phyloP scores from a whole-genome alignment of 495 filamentous ascomycete species.

The Aspergillus panamensis region DNA sequence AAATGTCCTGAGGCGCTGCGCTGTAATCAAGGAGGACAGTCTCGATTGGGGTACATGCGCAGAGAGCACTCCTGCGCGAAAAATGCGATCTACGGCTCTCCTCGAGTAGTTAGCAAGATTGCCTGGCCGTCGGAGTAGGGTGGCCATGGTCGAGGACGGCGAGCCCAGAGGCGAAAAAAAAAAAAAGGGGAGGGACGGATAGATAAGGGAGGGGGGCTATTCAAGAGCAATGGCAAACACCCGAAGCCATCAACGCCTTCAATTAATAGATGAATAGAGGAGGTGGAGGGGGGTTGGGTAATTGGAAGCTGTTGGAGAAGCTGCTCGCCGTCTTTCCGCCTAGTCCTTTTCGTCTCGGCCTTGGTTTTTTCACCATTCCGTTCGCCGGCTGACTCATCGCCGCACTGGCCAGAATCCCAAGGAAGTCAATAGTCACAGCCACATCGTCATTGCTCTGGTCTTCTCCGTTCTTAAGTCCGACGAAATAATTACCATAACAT shows the following conservation, averaged over 20 bases:
- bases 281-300: background rate
- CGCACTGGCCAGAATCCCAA: constrained; percentile 20
- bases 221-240: constrained; percentile 21
- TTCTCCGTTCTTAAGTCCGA: constrained; percentile 2
- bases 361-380: constrained; percentile 29
- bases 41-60: constrained; percentile 35
- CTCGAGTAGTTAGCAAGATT: constrained; percentile 60
- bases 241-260: constrained; percentile 31
- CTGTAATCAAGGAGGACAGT: constrained; percentile 44
- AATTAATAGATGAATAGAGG: background rate
- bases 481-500: too few relatives aligned
- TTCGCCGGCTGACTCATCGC: constrained; percentile 27
- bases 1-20: constrained; percentile 52
- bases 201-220: constrained; percentile 20
- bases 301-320: constrained; percentile 23
- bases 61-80: constrained; percentile 40
- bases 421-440: constrained; percentile 17
- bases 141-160: constrained; percentile 56
- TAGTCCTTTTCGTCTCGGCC: constrained; percentile 14
- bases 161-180: constrained; percentile 33
- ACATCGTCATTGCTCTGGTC: background rate
- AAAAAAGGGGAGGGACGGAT: constrained; percentile 22
- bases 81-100: constrained; percentile 45
- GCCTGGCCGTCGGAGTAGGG: constrained; percentile 62
- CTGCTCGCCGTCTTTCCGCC: constrained; percentile 20